Conservation (phyloP, 306 rosid genomes). For the Malus domestica region ASM211411v1 NC_041795.1:33383501-33384000, state of each 20-base stretch:
- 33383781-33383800: conserved; percentile 69
- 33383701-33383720: conserved; percentile 87
- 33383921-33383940: conserved; percentile 72
- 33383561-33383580: conserved; percentile 88
- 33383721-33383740: conserved; percentile 64
- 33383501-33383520: conserved; percentile 80
- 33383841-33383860: conserved; percentile 93
- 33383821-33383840: conserved; percentile 70
- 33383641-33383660: conserved; percentile 86
- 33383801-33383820: conserved; percentile 79
- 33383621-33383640: conserved; percentile 96
- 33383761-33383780: conserved; percentile 67
- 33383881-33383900: conserved; percentile 85
- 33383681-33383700: conserved; percentile 93
- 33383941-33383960: conserved; percentile 68
- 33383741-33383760: conserved; percentile 88
- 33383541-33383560: conserved; percentile 86
- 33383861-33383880: conserved; percentile 94
- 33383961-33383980: conserved; percentile 73
- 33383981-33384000: conserved; percentile 15
- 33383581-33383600: conserved; percentile 88
- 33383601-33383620: conserved; percentile 80
- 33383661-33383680: conserved; percentile 99
- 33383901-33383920: conserved; percentile 89
- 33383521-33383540: conserved; percentile 83